These are phyloP conservation scores for Populus deltoides DNA, from an alignment of 345 rosid species.

Conservation along the genomic window DNA sequence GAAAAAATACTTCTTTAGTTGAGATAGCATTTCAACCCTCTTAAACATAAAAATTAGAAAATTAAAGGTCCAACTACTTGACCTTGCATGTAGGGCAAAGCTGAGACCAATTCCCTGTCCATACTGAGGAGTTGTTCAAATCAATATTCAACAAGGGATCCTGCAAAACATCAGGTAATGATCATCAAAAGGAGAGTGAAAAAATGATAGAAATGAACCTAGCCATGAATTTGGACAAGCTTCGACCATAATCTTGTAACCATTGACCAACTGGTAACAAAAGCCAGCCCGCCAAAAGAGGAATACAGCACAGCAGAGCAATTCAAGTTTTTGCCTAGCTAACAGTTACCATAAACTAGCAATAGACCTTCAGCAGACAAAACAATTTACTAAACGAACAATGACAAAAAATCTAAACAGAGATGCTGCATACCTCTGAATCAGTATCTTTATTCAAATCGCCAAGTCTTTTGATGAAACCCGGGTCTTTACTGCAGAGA, in stretches of 20 bases:
- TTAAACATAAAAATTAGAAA: neutral
- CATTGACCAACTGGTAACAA: neutral
- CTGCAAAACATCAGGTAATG: constrained; percentile 36
- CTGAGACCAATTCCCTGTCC: constrained; percentile 97
- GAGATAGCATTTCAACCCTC: neutral
- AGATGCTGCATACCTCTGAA: constrained; percentile 42
- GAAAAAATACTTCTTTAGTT: constrained; percentile 4
- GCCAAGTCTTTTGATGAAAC: constrained; percentile 52
- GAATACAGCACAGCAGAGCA: neutral
- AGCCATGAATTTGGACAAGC: neutral
- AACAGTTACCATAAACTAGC: neutral
- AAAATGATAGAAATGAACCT: neutral
- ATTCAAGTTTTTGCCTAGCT: neutral
- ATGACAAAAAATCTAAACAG: neutral
- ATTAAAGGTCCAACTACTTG: constrained; percentile 19
- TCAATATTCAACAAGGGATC: constrained; percentile 67
- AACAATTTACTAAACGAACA: neutral
- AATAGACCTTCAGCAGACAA: neutral
- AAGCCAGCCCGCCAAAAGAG: neutral
- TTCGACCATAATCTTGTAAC: neutral
- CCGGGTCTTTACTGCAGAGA: constrained; percentile 83
- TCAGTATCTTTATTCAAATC: constrained; percentile 41
- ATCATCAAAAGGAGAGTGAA: neutral
- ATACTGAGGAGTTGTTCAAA: constrained; percentile 57
- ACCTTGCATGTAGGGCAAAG: constrained; percentile 99